A percentile compares a stretch with the other conserved stretches of the same genome.
Conservation (phyloP, 1,284 basidiomycete species). For the Apiotrichum sp. region DNA sequence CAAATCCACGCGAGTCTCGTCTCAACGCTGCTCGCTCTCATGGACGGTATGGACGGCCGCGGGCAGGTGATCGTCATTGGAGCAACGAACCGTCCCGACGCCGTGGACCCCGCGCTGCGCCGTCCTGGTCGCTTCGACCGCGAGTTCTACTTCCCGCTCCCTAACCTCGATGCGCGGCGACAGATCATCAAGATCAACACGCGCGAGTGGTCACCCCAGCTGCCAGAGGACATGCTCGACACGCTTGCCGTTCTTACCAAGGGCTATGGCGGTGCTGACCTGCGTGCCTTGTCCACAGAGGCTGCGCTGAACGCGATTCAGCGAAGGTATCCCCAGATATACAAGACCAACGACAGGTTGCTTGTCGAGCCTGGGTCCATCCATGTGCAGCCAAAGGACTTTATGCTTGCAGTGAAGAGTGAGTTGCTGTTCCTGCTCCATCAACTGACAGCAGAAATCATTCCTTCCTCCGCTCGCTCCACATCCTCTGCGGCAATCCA, state of each 20-base stretch:
- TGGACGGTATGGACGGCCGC: conserved; percentile 99
- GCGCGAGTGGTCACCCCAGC: conserved; percentile 80
- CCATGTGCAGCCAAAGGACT: conserved; percentile 80
- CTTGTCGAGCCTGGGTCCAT: conserved; percentile 82
- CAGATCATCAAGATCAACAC: conserved; percentile 92
- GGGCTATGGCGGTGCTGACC: conserved; percentile 95
- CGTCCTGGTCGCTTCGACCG: conserved; percentile 94
- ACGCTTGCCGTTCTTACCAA: conserved; percentile 86
- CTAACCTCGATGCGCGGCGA: conserved; percentile 73
- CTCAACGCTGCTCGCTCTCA: conserved; percentile 88
- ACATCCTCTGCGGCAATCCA: conserved; percentile 77
- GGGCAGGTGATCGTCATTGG: conserved; percentile 97
- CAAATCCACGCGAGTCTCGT: conserved; percentile 99
- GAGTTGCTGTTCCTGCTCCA: conserved; percentile 40
- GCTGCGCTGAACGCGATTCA: conserved; percentile 96
- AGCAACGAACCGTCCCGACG: conserved; percentile 94
- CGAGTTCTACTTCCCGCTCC: conserved; percentile 97
- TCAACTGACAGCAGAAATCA: conserved; percentile 58
- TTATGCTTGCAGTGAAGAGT: conserved; percentile 98
- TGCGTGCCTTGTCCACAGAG: conserved; percentile 93
- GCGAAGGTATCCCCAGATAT: conserved; percentile 93
- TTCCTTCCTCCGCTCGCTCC: conserved; percentile 90
- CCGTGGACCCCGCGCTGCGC: conserved; percentile 90
- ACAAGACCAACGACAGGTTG: conserved; percentile 81
- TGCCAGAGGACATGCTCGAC: conserved; percentile 57